Percentiles rank a stretch among this genome's conserved stretches.
Evolutionary conservation across 106 monocot genomes (phyloP).

Genomic region (Acorus gramineus): DNA sequence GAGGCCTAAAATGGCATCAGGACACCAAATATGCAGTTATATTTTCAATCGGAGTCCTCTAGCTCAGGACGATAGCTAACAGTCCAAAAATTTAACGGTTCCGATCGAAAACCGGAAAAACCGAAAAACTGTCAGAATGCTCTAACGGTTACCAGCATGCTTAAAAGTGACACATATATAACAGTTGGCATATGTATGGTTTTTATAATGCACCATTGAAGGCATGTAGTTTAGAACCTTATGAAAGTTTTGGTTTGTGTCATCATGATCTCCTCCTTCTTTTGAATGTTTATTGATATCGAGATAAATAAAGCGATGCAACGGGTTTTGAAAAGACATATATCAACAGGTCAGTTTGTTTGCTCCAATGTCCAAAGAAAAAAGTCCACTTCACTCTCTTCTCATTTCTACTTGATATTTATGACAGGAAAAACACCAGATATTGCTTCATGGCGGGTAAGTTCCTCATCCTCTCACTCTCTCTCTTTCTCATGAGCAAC

Average conservation of each 20-base stretch:
- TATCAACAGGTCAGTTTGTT: constrained; percentile 57
- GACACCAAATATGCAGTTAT: too few relatives aligned
- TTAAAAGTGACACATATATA: too few relatives aligned
- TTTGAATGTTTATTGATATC: constrained; percentile 67
- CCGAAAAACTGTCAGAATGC: too few relatives aligned
- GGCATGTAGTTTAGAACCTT: not conserved
- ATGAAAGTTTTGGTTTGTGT: not conserved
- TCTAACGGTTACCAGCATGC: too few relatives aligned
- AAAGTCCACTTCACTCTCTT: not conserved
- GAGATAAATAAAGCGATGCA: constrained; percentile 67
- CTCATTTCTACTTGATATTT: not conserved
- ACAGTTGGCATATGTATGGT: too few relatives aligned
- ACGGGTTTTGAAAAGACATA: constrained; percentile 73
- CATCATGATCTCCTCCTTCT: not conserved
- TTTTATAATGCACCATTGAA: not conserved
- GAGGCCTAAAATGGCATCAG: too few relatives aligned
- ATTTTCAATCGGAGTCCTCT: too few relatives aligned
- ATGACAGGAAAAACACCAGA: constrained; percentile 60
- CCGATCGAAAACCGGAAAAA: too few relatives aligned
- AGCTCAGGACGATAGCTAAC: too few relatives aligned
- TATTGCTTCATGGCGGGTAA: constrained; percentile 74
- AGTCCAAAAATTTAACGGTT: too few relatives aligned
- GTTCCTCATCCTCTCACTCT: not conserved
- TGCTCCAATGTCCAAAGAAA: not conserved
- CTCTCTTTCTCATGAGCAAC: too few relatives aligned